These are phyloP conservation scores for Castanea crenata DNA, from an alignment of 306 rosid species.

Conservation along the genomic window DNA sequence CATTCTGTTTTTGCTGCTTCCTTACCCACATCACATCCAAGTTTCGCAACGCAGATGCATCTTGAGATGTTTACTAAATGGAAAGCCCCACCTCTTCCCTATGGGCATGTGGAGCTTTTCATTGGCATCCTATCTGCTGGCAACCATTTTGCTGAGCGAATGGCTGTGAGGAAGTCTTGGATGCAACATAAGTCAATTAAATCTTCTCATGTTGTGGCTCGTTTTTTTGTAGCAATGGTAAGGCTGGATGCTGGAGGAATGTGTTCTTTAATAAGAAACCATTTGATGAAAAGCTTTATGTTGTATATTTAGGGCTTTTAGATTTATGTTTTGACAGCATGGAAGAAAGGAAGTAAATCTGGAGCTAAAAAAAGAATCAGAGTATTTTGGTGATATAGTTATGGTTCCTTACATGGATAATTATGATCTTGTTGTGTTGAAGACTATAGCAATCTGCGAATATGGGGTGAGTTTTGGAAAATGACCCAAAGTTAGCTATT, in stretches of 20 bases:
- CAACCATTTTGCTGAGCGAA: slow-evolving; percentile 90
- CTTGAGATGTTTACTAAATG: slow-evolving; percentile 72
- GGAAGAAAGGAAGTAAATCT: slow-evolving; percentile 80
- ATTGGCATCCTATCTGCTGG: slow-evolving; percentile 96
- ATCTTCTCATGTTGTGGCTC: slow-evolving; percentile 77
- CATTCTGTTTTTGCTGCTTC: slow-evolving; percentile 80
- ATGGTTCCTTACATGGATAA: slow-evolving; percentile 93
- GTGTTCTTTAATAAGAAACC: slow-evolving; percentile 10
- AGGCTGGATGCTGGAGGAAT: slow-evolving; percentile 15
- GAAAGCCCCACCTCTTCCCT: slow-evolving; percentile 66
- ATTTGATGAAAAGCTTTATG: slow-evolving; percentile 9
- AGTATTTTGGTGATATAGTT: slow-evolving; percentile 87
- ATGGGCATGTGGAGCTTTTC: slow-evolving; percentile 60
- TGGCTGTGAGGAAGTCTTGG: slow-evolving; percentile 99
- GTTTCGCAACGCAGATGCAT: slow-evolving; percentile 83
- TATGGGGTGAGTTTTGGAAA: slow-evolving; percentile 69
- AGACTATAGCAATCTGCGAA: slow-evolving; percentile 93
- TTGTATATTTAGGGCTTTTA: slow-evolving; percentile 18
- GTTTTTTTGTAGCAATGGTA: slow-evolving; percentile 93
- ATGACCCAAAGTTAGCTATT: slow-evolving; percentile 13
- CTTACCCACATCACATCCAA: slow-evolving; percentile 84
- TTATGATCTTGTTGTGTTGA: slow-evolving; percentile 93
- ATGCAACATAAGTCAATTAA: slow-evolving; percentile 78
- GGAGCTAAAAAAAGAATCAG: slow-evolving; percentile 85
- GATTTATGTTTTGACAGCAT: slow-evolving; percentile 52